A percentile compares a stretch with the other conserved stretches of the same genome.
Evolutionary conservation across 2,329 filamentous ascomycete species (phyloP).

Genomic region (Anisogramma anomala): DNA sequence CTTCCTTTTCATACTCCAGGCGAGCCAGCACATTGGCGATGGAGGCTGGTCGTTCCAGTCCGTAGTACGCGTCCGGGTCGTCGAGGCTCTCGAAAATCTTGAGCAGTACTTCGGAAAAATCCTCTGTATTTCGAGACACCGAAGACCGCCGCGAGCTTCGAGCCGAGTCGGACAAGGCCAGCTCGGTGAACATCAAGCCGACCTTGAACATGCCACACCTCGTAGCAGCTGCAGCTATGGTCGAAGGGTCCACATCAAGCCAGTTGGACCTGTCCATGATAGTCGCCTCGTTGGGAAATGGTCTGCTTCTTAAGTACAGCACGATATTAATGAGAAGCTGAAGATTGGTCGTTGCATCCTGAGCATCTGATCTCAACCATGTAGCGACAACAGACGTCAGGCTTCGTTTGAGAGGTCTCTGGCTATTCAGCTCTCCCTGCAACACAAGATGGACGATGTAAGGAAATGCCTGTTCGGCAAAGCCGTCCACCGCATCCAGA

Average conservation of each 20-base stretch:
- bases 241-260: conserved; percentile 70
- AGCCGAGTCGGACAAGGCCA: conserved; percentile 45
- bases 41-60: conserved; percentile 66
- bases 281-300: conserved; percentile 61
- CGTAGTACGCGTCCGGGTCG: conserved; percentile 94
- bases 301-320: conserved; percentile 78
- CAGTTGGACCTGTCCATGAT: conserved; percentile 69
- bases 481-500: conserved; percentile 51
- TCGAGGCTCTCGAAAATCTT: conserved; percentile 85
- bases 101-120: conserved; percentile 59
- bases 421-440: conserved; percentile 51
- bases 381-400: conserved; percentile 55
- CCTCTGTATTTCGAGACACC: conserved; percentile 31
- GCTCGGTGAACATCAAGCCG: conserved; percentile 72
- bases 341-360: conserved; percentile 46
- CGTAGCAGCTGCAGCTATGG: conserved; percentile 60
- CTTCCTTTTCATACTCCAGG: conserved; percentile 81
- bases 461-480: conserved; percentile 66
- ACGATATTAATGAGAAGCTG: conserved; percentile 67
- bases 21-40: conserved; percentile 67
- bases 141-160: conserved; percentile 58
- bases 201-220: conserved; percentile 78
- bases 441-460: conserved; percentile 78
- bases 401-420: conserved; percentile 44
- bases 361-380: conserved; percentile 46